phyloP scores from a whole-genome alignment of 257 asterid genomes.

The Salvia rosmarinus region DNA sequence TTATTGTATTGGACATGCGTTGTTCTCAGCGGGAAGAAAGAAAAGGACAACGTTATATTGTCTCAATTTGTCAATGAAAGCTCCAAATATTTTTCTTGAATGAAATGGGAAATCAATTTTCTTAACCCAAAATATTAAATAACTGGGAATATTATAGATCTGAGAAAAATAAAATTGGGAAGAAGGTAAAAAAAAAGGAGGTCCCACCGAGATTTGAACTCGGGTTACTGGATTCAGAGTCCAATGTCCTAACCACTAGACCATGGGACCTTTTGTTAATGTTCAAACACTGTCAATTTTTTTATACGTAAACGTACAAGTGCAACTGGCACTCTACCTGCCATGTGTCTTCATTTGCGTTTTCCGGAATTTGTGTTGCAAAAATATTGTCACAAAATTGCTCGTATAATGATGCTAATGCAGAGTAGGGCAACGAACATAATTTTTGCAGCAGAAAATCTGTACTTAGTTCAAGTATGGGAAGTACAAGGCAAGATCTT shows the following conservation, averaged over 20 bases:
- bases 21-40: conserved; percentile 36
- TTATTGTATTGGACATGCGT: conserved; percentile 37
- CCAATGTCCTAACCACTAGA: conserved; percentile 48
- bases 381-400: too few species aligned
- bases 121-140: not conserved
- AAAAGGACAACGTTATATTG: conserved; percentile 18
- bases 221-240: conserved; percentile 98
- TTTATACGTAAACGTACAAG: too few species aligned
- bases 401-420: too few species aligned
- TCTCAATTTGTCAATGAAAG: not conserved
- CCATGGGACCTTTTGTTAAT: conserved; percentile 50
- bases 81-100: too few species aligned
- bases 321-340: too few species aligned
- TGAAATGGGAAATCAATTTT: too few species aligned
- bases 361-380: not conserved
- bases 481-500: not conserved
- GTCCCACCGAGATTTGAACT: conserved; percentile 96
- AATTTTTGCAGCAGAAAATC: not conserved
- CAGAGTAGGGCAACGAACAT: not conserved
- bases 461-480: not conserved
- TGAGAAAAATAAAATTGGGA: not conserved
- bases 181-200: too few species aligned
- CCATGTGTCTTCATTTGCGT: not conserved
- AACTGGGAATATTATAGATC: not conserved
- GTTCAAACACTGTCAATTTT: not conserved